Percentiles rank a stretch among this genome's conserved stretches.
phyloP scores from a whole-genome alignment of 2,329 filamentous ascomycete genomes.

The Paraconiothyrium brasiliense region DNA sequence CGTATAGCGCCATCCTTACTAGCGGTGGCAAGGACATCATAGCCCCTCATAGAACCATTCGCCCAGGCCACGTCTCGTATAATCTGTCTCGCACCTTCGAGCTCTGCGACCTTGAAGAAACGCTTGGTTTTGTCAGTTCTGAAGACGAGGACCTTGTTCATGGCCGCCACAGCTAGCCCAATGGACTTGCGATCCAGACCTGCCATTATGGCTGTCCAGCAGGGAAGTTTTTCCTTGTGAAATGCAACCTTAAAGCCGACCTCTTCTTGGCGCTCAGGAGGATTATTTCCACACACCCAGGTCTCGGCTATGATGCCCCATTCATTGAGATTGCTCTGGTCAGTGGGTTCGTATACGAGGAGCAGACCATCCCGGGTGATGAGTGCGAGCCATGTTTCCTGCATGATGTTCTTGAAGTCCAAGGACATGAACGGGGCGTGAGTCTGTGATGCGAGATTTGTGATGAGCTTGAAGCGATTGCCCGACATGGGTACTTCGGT shows the following conservation, averaged over 20 bases:
- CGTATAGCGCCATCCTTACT: slow-evolving; percentile 91
- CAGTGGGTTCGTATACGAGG: slow-evolving; percentile 83
- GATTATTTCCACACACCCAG: slow-evolving; percentile 69
- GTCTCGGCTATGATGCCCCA: slow-evolving; percentile 81
- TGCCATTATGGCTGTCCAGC: slow-evolving; percentile 79
- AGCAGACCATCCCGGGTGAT: slow-evolving; percentile 84
- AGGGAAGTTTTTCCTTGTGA: slow-evolving; percentile 85
- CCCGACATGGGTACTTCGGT: slow-evolving; percentile 77
- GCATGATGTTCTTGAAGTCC: slow-evolving; percentile 84
- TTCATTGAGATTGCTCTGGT: slow-evolving; percentile 80
- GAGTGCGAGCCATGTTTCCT: slow-evolving; percentile 85
- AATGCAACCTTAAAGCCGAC: slow-evolving; percentile 86
- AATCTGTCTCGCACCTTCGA: slow-evolving; percentile 77
- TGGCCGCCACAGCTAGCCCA: slow-evolving; percentile 83
- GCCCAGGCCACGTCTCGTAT: slow-evolving; percentile 93
- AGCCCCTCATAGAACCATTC: slow-evolving; percentile 86
- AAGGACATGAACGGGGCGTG: slow-evolving; percentile 78
- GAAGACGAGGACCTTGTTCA: slow-evolving; percentile 85
- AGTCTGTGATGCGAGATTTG: slow-evolving; percentile 71
- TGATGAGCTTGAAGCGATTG: slow-evolving; percentile 79
- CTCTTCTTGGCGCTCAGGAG: slow-evolving; percentile 81
- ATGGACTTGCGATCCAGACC: slow-evolving; percentile 84
- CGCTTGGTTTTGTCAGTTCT: slow-evolving; percentile 77
- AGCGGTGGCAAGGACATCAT: slow-evolving; percentile 89
- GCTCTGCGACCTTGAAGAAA: slow-evolving; percentile 84